Percentiles rank a stretch among this genome's conserved stretches.
phyloP scores from a whole-genome alignment of 768 basidiomycete species.

The Russula lepida region DNA sequence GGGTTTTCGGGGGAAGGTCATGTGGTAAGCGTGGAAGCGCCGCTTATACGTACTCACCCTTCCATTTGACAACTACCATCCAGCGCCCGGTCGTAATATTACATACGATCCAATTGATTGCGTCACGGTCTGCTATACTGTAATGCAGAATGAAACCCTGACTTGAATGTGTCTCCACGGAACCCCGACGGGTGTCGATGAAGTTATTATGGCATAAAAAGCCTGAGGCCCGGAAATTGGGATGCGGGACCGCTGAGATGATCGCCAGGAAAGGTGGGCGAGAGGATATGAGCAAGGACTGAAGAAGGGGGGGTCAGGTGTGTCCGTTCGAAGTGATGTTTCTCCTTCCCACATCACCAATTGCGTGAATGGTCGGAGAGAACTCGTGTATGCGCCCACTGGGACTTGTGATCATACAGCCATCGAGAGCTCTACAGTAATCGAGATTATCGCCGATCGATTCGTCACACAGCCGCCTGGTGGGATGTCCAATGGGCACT shows the following conservation, averaged over 20 bases:
- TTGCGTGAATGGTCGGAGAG: background rate
- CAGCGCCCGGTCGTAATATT: background rate
- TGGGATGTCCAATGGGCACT: background rate
- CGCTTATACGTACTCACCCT: background rate
- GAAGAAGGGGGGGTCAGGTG: background rate
- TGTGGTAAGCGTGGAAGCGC: slow-evolving; percentile 1
- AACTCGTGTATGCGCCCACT: background rate
- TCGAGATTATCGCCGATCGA: slow-evolving; percentile 8
- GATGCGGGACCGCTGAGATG: background rate
- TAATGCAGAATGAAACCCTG: background rate
- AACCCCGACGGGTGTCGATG: background rate
- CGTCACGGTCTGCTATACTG: background rate
- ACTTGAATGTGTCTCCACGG: background rate
- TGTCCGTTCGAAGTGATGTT: background rate
- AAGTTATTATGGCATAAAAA: background rate
- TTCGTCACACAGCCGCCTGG: background rate
- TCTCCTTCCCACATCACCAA: background rate
- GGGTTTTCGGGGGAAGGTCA: background rate
- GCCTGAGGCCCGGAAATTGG: background rate
- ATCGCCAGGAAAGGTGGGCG: background rate
- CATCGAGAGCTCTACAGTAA: background rate
- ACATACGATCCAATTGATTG: background rate
- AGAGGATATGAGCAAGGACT: background rate
- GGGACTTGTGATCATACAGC: background rate
- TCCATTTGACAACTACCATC: background rate